Conservation (phyloP, 2,329 filamentous ascomycete genomes). For the Phyllosticta citribraziliensis region DNA sequence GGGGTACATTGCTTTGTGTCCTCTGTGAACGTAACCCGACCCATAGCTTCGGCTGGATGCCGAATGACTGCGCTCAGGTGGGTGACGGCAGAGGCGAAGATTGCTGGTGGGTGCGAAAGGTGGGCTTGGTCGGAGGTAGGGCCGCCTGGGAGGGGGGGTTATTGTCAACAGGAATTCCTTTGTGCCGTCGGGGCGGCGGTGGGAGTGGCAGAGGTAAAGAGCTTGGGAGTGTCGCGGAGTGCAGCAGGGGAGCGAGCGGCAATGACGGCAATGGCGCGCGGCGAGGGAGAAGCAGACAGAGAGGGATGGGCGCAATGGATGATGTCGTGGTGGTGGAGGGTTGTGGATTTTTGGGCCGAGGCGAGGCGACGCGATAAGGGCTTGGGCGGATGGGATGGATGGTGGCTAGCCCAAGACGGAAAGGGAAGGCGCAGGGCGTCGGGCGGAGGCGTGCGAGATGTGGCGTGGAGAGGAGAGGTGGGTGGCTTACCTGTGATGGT, state of each 20-base stretch:
- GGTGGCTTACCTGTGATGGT: not conserved
- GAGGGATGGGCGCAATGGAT: not conserved
- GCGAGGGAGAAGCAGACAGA: not conserved
- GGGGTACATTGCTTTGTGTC: conserved; percentile 39
- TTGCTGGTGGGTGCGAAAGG: not conserved
- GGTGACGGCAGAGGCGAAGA: conserved; percentile 1
- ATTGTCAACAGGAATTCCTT: conserved; percentile 1
- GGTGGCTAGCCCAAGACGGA: conserved; percentile 6
- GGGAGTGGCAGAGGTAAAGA: not conserved
- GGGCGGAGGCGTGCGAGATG: not conserved
- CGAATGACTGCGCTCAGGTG: conserved; percentile 23
- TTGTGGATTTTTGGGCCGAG: conserved; percentile 3
- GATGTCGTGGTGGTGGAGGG: conserved; percentile 4
- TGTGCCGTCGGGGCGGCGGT: not conserved
- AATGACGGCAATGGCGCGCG: conserved; percentile 1
- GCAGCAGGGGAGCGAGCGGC: conserved; percentile 1
- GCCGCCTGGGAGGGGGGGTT: conserved; percentile 4
- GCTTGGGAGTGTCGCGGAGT: not conserved
- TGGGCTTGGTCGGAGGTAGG: not conserved
- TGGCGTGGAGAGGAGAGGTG: not conserved
- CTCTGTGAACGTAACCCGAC: conserved; percentile 43
- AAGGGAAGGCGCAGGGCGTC: not conserved
- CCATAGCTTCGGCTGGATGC: conserved; percentile 45
- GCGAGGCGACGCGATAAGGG: conserved; percentile 10
- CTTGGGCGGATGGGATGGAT: conserved; percentile 8